phyloP scores from a whole-genome alignment of 169 alveolate species.

The Theileria orientalis region DNA sequence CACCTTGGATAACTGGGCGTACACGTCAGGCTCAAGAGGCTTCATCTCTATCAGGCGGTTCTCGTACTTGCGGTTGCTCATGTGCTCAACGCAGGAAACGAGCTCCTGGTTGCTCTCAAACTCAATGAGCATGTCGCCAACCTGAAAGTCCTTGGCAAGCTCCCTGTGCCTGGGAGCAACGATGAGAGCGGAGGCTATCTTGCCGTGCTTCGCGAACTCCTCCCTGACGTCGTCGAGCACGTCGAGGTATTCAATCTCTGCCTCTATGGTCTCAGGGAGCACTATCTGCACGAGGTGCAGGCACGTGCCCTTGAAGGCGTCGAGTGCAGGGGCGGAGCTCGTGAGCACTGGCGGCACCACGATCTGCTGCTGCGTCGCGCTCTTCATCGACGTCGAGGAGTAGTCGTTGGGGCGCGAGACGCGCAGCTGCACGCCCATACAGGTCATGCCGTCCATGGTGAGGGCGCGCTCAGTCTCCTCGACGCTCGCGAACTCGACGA shows the following conservation, averaged over 20 bases:
- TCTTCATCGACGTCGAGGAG: slow-evolving; percentile 68
- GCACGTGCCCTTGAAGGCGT: slow-evolving; percentile 38
- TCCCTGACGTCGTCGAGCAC: slow-evolving; percentile 72
- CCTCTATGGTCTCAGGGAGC: slow-evolving; percentile 48
- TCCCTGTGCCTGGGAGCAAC: slow-evolving; percentile 67
- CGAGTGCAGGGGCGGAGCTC: slow-evolving; percentile 11
- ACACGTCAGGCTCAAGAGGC: slow-evolving; percentile 56
- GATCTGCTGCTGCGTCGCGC: not conserved
- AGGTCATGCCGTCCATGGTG: slow-evolving; percentile 87
- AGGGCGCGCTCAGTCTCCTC: slow-evolving; percentile 90
- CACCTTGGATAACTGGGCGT: slow-evolving; percentile 28
- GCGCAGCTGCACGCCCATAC: slow-evolving; percentile 86
- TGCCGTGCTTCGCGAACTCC: slow-evolving; percentile 74
- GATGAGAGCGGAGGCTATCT: slow-evolving; percentile 61
- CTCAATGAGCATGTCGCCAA: slow-evolving; percentile 74
- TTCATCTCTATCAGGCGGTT: slow-evolving; percentile 60
- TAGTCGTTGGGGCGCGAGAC: slow-evolving; percentile 90
- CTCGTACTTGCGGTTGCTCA: slow-evolving; percentile 74
- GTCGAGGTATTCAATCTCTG: slow-evolving; percentile 61
- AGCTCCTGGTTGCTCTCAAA: slow-evolving; percentile 68
- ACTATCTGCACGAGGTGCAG: slow-evolving; percentile 36
- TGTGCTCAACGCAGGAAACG: slow-evolving; percentile 65
- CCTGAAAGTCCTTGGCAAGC: slow-evolving; percentile 48
- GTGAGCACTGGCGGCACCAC: slow-evolving; percentile 9
- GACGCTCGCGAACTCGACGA: slow-evolving; percentile 88